Evolutionary conservation across 2,329 filamentous ascomycete species (phyloP).

Genomic region (Fusarium sp.): DNA sequence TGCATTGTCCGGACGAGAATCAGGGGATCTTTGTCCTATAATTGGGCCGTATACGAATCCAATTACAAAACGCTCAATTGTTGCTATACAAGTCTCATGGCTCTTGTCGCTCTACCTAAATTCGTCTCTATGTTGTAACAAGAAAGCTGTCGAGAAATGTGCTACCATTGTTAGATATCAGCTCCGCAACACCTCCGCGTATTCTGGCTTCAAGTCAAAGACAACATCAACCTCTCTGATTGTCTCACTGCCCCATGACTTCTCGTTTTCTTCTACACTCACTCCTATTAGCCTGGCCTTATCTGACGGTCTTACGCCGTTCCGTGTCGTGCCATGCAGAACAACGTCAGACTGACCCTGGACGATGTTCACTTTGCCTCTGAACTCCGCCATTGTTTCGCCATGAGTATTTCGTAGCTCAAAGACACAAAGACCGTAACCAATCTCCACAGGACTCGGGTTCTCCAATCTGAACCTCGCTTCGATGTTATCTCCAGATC

Average conservation of each 20-base stretch:
- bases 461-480: conserved; percentile 45
- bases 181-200: conserved; percentile 16
- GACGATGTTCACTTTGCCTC: conserved; percentile 46
- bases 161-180: conserved; percentile 8
- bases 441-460: conserved; percentile 48
- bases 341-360: conserved; percentile 46
- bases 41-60: no score
- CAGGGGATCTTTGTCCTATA: no score
- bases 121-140: no score
- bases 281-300: conserved; percentile 44
- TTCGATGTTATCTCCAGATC: conserved; percentile 30
- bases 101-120: no score
- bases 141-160: no score
- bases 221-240: conserved; percentile 44
- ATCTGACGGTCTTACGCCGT: conserved; percentile 25
- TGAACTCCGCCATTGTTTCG: conserved; percentile 45
- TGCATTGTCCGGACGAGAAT: no score
- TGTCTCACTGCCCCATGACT: conserved; percentile 47
- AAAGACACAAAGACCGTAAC: conserved; percentile 48
- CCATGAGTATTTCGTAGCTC: conserved; percentile 46
- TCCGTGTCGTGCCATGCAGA: conserved; percentile 39
- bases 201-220: conserved; percentile 31
- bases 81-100: no score
- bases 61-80: no score
- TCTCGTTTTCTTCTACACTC: conserved; percentile 35